phyloP scores from a whole-genome alignment of 2,329 filamentous ascomycete genomes.

The Huntiella omanensis region DNA sequence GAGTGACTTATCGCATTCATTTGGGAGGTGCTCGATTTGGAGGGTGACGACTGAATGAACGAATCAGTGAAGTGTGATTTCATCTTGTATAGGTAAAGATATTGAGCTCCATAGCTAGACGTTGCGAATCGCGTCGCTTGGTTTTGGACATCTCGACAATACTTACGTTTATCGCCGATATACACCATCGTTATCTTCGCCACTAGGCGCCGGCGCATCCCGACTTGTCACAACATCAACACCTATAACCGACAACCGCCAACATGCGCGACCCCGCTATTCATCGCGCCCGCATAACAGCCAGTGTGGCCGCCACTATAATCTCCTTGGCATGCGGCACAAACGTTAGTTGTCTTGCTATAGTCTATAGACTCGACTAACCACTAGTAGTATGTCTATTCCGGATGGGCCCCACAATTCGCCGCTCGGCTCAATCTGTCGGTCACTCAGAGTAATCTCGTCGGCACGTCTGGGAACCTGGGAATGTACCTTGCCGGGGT shows the following conservation, averaged over 20 bases:
- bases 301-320: constrained; percentile 66
- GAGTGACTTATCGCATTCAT: too few relatives aligned
- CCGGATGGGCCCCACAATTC: constrained; percentile 92
- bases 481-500: constrained; percentile 90
- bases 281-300: constrained; percentile 52
- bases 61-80: too few relatives aligned
- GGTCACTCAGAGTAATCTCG: constrained; percentile 82
- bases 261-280: constrained; percentile 29
- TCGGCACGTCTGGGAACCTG: constrained; percentile 69
- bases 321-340: constrained; percentile 84
- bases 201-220: too few relatives aligned
- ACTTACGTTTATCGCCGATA: too few relatives aligned
- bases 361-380: background rate
- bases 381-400: constrained; percentile 73
- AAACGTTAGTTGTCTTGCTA: constrained; percentile 41
- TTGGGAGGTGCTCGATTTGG: too few relatives aligned
- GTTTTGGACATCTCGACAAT: too few relatives aligned
- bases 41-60: too few relatives aligned
- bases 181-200: too few relatives aligned
- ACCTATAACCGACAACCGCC: constrained; percentile 2
- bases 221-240: too few relatives aligned
- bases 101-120: too few relatives aligned
- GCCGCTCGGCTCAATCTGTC: constrained; percentile 70
- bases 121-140: too few relatives aligned
- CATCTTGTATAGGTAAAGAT: too few relatives aligned